Percentiles rank a stretch among this genome's conserved stretches.
phyloP scores from a whole-genome alignment of 306 rosid species.

The Lupinus albus region DNA sequence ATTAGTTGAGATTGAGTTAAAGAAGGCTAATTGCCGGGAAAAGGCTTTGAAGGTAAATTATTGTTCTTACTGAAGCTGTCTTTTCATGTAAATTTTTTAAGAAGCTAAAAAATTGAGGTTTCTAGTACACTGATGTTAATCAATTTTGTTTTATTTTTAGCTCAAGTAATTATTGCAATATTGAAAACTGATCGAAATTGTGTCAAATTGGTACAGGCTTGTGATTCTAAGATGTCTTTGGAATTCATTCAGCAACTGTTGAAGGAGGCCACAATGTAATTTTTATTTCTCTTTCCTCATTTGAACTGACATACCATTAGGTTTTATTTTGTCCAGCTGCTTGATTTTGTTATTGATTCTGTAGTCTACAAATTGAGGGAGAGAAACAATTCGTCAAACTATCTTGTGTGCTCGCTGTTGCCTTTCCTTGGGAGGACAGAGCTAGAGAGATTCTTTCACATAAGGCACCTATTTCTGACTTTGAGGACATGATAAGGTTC shows the following conservation, averaged over 20 bases:
- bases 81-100: background rate
- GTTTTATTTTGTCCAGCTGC: constrained; percentile 3
- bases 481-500: constrained; percentile 79
- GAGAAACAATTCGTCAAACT: constrained; percentile 64
- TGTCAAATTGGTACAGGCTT: constrained; percentile 61
- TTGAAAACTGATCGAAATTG: constrained; percentile 37
- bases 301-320: constrained; percentile 20
- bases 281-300: constrained; percentile 34
- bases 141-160: constrained; percentile 34
- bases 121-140: constrained; percentile 8
- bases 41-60: constrained; percentile 63
- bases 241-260: constrained; percentile 69
- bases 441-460: constrained; percentile 65
- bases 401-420: constrained; percentile 54
- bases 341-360: constrained; percentile 43
- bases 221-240: constrained; percentile 54
- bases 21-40: constrained; percentile 79
- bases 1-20: constrained; percentile 73
- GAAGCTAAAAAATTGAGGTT: constrained; percentile 17
- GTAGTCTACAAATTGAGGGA: constrained; percentile 68
- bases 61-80: constrained; percentile 23
- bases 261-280: constrained; percentile 66
- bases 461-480: constrained; percentile 63
- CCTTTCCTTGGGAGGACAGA: constrained; percentile 79
- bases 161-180: constrained; percentile 32